Conservation (phyloP, 768 basidiomycete genomes). For the Ramaria rubella region DNA sequence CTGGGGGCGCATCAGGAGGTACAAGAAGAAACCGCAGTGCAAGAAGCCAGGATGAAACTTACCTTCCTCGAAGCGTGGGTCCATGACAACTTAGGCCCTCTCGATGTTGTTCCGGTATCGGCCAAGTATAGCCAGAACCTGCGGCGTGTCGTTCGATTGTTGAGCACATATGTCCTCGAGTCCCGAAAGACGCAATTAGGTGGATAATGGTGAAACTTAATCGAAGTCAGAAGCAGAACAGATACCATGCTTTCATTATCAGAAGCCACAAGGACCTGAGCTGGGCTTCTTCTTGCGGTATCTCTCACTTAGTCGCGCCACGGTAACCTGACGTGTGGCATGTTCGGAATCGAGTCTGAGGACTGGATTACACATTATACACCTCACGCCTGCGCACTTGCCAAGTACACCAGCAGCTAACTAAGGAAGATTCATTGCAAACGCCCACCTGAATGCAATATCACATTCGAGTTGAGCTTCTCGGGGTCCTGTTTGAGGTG, state of each 20-base stretch:
- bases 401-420: not conserved
- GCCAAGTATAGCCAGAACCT: slow-evolving; percentile 86
- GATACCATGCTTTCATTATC: too few relatives aligned
- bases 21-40: slow-evolving; percentile 11
- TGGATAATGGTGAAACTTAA: not conserved
- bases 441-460: too few relatives aligned
- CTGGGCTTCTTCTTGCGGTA: too few relatives aligned
- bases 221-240: too few relatives aligned
- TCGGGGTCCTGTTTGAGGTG: not conserved
- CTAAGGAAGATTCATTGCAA: not conserved
- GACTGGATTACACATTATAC: not conserved
- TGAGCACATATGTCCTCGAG: slow-evolving; percentile 60
- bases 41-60: slow-evolving; percentile 12
- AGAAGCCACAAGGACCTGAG: too few relatives aligned
- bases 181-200: slow-evolving; percentile 24
- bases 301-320: too few relatives aligned
- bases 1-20: slow-evolving; percentile 39
- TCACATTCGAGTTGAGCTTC: not conserved
- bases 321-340: too few relatives aligned
- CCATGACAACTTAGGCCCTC: slow-evolving; percentile 23
- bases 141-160: slow-evolving; percentile 54
- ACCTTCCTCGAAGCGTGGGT: slow-evolving; percentile 1
- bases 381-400: not conserved
- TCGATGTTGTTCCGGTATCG: slow-evolving; percentile 77
- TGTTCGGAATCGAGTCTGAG: not conserved